These are phyloP conservation scores for Hydnum rufescens DNA, from an alignment of 768 basidiomycete species.

Conservation along the genomic window DNA sequence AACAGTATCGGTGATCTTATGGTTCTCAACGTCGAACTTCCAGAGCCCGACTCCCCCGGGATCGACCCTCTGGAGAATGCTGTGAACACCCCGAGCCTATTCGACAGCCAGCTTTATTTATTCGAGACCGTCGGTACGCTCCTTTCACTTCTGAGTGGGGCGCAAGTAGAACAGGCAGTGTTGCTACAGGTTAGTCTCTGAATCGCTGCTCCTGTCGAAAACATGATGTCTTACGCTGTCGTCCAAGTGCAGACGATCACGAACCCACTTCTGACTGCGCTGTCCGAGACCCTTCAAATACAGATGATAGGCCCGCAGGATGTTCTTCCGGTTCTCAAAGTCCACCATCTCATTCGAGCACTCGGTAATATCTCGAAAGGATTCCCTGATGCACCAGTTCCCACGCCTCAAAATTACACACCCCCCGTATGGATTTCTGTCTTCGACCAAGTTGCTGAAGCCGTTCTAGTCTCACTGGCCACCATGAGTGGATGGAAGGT, in stretches of 20 bases:
- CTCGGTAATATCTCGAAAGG: conserved; percentile 90
- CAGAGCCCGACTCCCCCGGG: conserved; percentile 52
- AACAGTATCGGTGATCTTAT: conserved; percentile 61
- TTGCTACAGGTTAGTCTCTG: conserved; percentile 19
- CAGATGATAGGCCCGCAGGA: conserved; percentile 39
- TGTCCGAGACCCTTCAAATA: conserved; percentile 35
- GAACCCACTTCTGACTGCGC: conserved; percentile 59
- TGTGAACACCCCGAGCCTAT: conserved; percentile 45
- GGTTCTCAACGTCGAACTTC: conserved; percentile 50
- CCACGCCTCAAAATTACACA: conserved; percentile 42
- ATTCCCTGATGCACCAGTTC: conserved; percentile 75
- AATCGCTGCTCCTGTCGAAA: too few relatives aligned
- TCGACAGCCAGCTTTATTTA: conserved; percentile 83
- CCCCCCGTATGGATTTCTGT: conserved; percentile 50
- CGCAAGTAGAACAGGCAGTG: conserved; percentile 43
- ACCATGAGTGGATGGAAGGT: conserved; percentile 73
- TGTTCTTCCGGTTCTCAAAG: conserved; percentile 57
- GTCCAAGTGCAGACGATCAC: conserved; percentile 44
- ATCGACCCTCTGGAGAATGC: conserved; percentile 50
- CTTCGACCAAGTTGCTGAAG: conserved; percentile 71
- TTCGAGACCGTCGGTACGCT: conserved; percentile 83
- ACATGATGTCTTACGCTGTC: too few relatives aligned
- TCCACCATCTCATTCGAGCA: conserved; percentile 89
- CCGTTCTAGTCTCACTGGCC: conserved; percentile 69
- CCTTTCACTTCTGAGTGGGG: conserved; percentile 51